Conservation (phyloP, 1,284 basidiomycete genomes). For the Puccinia novopanici region DNA sequence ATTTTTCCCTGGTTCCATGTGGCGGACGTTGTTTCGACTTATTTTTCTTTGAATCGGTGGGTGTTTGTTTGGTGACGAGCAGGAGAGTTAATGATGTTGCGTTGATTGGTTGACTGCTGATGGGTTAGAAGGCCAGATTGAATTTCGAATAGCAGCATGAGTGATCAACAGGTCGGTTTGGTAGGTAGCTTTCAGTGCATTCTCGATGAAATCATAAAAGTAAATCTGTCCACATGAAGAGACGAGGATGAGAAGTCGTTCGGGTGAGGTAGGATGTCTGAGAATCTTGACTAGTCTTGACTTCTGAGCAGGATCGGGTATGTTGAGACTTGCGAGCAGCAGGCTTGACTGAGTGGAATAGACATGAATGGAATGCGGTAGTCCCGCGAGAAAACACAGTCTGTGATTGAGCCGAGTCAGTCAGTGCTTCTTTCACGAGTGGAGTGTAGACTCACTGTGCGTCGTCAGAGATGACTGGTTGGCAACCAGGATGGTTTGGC, state of each 20-base stretch:
- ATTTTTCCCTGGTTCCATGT: conserved; percentile 1
- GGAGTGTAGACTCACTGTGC: conserved; percentile 11
- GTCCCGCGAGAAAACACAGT: conserved; percentile 27
- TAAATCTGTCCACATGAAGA: conserved; percentile 42
- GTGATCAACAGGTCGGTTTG: conserved; percentile 7
- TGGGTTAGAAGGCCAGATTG: not conserved
- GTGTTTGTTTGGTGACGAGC: conserved; percentile 3
- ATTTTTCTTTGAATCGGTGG: not conserved
- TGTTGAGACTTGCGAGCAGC: conserved; percentile 16
- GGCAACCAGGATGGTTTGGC: conserved; percentile 25
- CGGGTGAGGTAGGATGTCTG: conserved; percentile 36
- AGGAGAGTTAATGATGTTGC: conserved; percentile 8
- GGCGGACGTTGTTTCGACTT: not conserved
- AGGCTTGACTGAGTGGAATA: conserved; percentile 41
- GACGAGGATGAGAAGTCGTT: conserved; percentile 34
- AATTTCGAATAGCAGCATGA: conserved; percentile 13
- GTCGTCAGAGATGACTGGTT: conserved; percentile 42
- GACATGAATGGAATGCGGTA: conserved; percentile 39
- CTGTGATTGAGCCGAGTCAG: not conserved
- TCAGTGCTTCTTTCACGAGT: not conserved
- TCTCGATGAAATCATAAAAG: conserved; percentile 29
- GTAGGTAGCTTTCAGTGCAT: conserved; percentile 21
- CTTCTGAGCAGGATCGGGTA: conserved; percentile 24
- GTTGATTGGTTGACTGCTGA: conserved; percentile 8
- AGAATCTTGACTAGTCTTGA: conserved; percentile 34